A percentile compares a stretch with the other conserved stretches of the same genome.
Conservation (phyloP, 495 filamentous ascomycete genomes). For the Daldinia vernicosa region DNA sequence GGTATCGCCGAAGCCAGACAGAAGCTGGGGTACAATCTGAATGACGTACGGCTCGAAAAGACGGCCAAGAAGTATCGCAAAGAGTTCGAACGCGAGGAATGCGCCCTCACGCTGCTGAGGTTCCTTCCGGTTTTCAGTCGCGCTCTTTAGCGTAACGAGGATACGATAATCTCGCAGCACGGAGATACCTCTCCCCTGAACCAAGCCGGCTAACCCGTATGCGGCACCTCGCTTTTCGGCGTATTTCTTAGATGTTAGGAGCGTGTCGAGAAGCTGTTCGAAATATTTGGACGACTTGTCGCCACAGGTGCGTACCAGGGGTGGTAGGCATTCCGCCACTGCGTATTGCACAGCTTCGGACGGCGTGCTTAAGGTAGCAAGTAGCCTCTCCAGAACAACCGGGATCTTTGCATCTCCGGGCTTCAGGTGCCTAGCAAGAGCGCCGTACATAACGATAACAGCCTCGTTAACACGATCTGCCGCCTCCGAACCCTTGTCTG, state of each 20-base stretch:
- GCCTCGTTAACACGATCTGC: conserved; percentile 93
- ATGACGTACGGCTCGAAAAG: conserved; percentile 97
- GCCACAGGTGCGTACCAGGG: conserved; percentile 81
- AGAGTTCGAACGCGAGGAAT: conserved; percentile 87
- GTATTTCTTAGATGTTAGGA: conserved; percentile 86
- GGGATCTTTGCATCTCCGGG: conserved; percentile 84
- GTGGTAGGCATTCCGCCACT: conserved; percentile 90
- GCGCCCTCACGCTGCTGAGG: conserved; percentile 86
- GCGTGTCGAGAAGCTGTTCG: conserved; percentile 77
- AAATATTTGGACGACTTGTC: conserved; percentile 81
- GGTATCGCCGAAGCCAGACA: conserved; percentile 87
- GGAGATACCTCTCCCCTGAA: conserved; percentile 84
- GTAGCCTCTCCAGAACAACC: conserved; percentile 81
- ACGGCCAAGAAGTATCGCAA: conserved; percentile 84
- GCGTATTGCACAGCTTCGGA: conserved; percentile 97
- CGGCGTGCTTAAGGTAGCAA: conserved; percentile 90
- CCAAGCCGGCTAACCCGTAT: conserved; percentile 91
- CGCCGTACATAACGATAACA: conserved; percentile 95
- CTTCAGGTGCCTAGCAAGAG: conserved; percentile 85
- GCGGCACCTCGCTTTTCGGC: conserved; percentile 90
- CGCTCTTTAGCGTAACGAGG: conserved; percentile 77
- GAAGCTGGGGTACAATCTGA: conserved; percentile 89
- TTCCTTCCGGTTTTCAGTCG: conserved; percentile 92
- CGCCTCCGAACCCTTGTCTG: conserved; percentile 78
- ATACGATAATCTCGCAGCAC: conserved; percentile 86